Base-by-base conservation (phyloP, 2,329 filamentous ascomycete species). In the Alternaria sp. region DNA sequence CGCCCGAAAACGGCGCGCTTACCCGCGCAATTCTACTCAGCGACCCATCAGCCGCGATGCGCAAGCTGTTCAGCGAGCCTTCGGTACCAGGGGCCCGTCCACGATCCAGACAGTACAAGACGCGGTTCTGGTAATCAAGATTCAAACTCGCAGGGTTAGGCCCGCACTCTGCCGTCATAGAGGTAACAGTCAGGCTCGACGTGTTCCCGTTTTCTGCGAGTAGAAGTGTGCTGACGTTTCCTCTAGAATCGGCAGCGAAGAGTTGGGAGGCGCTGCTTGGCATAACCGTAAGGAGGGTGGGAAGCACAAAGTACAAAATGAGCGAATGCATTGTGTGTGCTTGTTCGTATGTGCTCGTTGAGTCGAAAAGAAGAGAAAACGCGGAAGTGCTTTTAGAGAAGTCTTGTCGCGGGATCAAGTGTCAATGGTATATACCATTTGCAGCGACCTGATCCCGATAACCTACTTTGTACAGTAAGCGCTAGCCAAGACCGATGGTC, bases 41-140 rank as follows among this genome's bases (percentile, higher is more conserved):
- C 10, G 27, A 32, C 7, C 64, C 64, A 16, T 30, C 12, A 3
- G 27, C 36, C 5, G 45, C 57, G 20, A 66, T 64, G 5, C 41
- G 38, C 28, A 66, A 66, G 0, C 57, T 60, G 16, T 62, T 66
- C 9, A 66, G 54, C 7, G 64, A 64, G 38, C 64, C 64, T 49
- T 57, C 41, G 1, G 56, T 62, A 4, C 16, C 57, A 18, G 43
- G 51, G n/a, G 53, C 59, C 20, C 52, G 44, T 8, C 64, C 64
- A 12, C 64, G 62, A 45, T 66, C 64, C 10, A 66, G 59, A 53
- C 64, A 66, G 56, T 66, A 66, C 30, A 66, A 40, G 7, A 66
- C 34, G n/a, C 64, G 57, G 20, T 54, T 38, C 9, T 45, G 38
- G 14, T 48, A 54, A 25, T 66, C 64, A 40, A 66, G 55, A 32